Evolutionary conservation across 768 basidiomycete species (phyloP).

Genomic region (Punctularia strigosozonata): DNA sequence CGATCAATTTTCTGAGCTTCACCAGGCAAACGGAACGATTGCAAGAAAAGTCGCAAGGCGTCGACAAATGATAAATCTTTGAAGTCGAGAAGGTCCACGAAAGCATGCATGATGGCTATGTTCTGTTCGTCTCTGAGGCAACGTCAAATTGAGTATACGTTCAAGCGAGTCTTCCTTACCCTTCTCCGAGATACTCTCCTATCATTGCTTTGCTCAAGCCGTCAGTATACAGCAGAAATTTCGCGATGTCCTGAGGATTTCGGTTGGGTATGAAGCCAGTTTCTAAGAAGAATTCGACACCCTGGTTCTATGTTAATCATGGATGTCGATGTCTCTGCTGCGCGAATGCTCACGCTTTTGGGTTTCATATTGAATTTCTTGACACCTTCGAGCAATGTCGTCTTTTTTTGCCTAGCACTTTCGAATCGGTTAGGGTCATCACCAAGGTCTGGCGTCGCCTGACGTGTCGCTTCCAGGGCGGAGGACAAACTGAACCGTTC

Average conservation of each 20-base stretch:
- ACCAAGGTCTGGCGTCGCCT: conserved; percentile 64
- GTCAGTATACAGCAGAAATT: conserved; percentile 79
- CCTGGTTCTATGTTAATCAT: conserved; percentile 33
- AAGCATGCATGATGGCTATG: conserved; percentile 93
- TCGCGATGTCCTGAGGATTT: conserved; percentile 67
- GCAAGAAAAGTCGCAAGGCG: conserved; percentile 81
- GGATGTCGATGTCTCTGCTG: not conserved
- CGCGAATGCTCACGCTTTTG: conserved; percentile 59
- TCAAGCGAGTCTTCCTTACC: conserved; percentile 37
- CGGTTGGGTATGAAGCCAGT: conserved; percentile 73
- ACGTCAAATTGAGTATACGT: not conserved
- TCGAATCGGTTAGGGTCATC: conserved; percentile 93
- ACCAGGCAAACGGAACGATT: conserved; percentile 93
- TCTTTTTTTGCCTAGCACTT: conserved; percentile 94
- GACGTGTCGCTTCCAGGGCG: conserved; percentile 39
- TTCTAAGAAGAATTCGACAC: conserved; percentile 80
- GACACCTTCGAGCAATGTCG: conserved; percentile 86
- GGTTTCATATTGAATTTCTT: conserved; percentile 98
- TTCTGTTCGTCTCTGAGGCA: conserved; percentile 69
- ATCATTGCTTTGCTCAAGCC: conserved; percentile 94
- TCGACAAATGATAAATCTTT: conserved; percentile 73
- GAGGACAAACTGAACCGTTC: conserved; percentile 39
- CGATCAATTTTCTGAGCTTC: conserved; percentile 98
- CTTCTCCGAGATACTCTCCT: conserved; percentile 97
- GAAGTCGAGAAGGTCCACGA: conserved; percentile 89